Conservation (phyloP, 139 green algal genomes). For the Closterium sp. region DNA sequence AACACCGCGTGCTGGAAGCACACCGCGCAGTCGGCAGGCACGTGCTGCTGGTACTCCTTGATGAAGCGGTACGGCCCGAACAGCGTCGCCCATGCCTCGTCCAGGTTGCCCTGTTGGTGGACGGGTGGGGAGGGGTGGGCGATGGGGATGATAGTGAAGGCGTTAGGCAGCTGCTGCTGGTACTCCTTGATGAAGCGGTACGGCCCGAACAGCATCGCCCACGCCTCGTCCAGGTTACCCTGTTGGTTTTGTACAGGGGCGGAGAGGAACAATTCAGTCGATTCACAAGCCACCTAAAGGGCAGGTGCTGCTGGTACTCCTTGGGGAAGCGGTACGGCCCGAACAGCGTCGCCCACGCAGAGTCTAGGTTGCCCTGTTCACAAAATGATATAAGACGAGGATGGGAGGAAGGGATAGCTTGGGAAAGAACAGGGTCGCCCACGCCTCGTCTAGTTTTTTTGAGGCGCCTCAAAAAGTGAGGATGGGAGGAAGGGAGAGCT, state of each 20-base stretch:
- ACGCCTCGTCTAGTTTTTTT: no score
- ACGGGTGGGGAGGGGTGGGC: background rate
- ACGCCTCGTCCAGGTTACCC: background rate
- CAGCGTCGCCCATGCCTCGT: background rate
- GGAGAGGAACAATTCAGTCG: no score
- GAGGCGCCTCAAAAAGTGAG: no score
- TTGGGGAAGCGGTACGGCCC: background rate
- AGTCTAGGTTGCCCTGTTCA: background rate
- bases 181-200: background rate
- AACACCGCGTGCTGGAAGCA: conserved; percentile 18
- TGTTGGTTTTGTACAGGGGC: no score
- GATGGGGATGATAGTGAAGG: background rate
- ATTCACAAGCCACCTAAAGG: no score
- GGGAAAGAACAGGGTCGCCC: background rate
- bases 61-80: background rate
- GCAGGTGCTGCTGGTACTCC: background rate
- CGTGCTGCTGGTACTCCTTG: background rate
- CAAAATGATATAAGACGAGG: background rate
- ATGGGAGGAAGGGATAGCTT: background rate
- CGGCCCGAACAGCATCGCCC: background rate
- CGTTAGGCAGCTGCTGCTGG: background rate
- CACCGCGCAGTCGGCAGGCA: background rate
- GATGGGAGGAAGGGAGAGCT: background rate
- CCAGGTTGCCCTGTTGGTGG: background rate
- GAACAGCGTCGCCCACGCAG: background rate